phyloP scores from a whole-genome alignment of 495 filamentous ascomycete species.

The Lasiosphaeriaceae sp. region DNA sequence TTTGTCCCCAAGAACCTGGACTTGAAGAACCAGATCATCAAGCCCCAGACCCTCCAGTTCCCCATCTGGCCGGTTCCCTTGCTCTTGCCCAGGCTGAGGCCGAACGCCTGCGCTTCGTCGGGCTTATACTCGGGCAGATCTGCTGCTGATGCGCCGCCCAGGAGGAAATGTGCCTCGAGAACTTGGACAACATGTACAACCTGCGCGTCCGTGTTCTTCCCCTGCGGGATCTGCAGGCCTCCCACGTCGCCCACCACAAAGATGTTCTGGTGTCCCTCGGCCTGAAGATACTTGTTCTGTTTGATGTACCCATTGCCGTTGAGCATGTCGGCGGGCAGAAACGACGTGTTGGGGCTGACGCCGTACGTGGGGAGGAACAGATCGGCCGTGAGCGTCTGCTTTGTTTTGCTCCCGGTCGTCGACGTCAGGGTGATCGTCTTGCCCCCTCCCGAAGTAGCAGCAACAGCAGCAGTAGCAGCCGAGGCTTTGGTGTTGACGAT shows the following conservation, averaged over 20 bases:
- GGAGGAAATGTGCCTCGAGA: conserved; percentile 20
- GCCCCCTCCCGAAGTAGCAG: too few species aligned
- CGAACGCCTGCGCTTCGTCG: conserved; percentile 20
- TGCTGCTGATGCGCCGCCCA: not conserved
- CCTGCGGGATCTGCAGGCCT: conserved; percentile 23
- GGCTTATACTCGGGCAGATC: conserved; percentile 18
- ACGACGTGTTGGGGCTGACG: conserved; percentile 39
- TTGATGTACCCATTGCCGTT: conserved; percentile 30
- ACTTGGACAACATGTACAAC: conserved; percentile 25
- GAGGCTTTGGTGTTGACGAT: conserved; percentile 13
- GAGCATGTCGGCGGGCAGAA: conserved; percentile 29
- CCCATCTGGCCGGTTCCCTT: conserved; percentile 51
- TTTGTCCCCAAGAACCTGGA: too few species aligned
- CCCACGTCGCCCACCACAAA: conserved; percentile 42
- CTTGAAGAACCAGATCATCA: too few species aligned
- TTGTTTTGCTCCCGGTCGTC: too few species aligned
- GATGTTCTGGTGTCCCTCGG: conserved; percentile 31
- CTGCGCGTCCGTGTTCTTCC: conserved; percentile 20
- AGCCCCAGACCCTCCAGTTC: conserved; percentile 37
- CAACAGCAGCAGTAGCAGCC: too few species aligned
- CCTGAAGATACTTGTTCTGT: conserved; percentile 34
- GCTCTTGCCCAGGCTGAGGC: conserved; percentile 42
- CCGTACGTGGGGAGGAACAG: conserved; percentile 43
- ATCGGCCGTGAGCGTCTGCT: conserved; percentile 32
- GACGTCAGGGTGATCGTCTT: too few species aligned